A percentile compares a stretch with the other conserved stretches of the same genome.
Evolutionary conservation across 2,329 filamentous ascomycete species (phyloP).

Genomic region (Cyphellophora europaea): DNA sequence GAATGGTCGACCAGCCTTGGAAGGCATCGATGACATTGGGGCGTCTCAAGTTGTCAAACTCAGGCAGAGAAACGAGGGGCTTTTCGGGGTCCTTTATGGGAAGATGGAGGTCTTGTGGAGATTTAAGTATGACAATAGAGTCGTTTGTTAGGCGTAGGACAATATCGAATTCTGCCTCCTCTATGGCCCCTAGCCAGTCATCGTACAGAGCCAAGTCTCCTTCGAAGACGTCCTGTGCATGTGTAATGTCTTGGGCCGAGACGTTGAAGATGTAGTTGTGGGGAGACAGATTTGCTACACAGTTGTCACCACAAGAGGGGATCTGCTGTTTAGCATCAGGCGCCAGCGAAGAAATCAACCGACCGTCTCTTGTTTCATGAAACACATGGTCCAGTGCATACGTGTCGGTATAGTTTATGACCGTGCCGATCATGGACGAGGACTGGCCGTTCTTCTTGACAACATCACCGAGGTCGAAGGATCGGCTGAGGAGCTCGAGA

Average conservation of each 20-base stretch:
- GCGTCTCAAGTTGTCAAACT: constrained; percentile 7
- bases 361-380: constrained; percentile 13
- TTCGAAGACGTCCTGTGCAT: constrained; percentile 36
- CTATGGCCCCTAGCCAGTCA: constrained; percentile 47
- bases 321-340: too few relatives aligned
- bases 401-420: constrained; percentile 38
- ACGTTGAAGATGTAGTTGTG: constrained; percentile 27
- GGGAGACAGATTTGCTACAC: too few relatives aligned
- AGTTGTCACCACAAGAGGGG: too few relatives aligned
- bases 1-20: constrained; percentile 10
- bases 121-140: constrained; percentile 43
- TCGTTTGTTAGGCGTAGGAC: constrained; percentile 43
- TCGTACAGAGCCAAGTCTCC: constrained; percentile 46
- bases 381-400: constrained; percentile 33
- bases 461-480: constrained; percentile 44
- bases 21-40: constrained; percentile 8
- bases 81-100: constrained; percentile 22
- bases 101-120: constrained; percentile 33
- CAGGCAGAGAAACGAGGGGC: constrained; percentile 17
- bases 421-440: constrained; percentile 44
- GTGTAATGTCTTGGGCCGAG: constrained; percentile 35
- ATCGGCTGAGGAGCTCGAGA: constrained; percentile 44
- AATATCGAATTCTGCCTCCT: constrained; percentile 39
- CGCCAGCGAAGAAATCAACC: constrained; percentile 8
- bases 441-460: constrained; percentile 39